phyloP scores from a whole-genome alignment of 176 grass and related monocot species.

The Oryza nivara region DNA sequence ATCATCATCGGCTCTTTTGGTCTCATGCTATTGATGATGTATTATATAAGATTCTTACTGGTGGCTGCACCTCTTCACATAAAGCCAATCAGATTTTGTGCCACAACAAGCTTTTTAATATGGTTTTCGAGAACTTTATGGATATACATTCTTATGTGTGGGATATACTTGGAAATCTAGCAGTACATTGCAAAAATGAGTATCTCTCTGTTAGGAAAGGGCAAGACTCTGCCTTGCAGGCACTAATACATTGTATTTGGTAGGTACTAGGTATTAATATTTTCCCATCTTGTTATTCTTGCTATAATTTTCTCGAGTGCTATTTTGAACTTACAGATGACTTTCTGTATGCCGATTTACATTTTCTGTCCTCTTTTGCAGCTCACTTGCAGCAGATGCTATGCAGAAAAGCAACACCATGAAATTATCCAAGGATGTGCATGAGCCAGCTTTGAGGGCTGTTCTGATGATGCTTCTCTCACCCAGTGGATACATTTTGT shows the following conservation, averaged over 20 bases:
- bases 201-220: constrained; percentile 36
- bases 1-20: constrained; percentile 81
- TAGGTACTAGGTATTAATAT: constrained; percentile 50
- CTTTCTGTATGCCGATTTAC: constrained; percentile 1
- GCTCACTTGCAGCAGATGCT: constrained; percentile 51
- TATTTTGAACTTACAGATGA: background rate
- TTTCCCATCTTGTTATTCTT: background rate
- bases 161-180: constrained; percentile 80
- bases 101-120: constrained; percentile 44
- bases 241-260: constrained; percentile 91
- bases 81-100: constrained; percentile 17
- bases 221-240: constrained; percentile 40
- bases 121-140: constrained; percentile 48
- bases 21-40: constrained; percentile 63
- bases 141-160: constrained; percentile 64
- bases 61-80: constrained; percentile 39
- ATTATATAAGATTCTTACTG: constrained; percentile 57
- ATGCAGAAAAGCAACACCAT: constrained; percentile 48
- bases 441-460: constrained; percentile 70
- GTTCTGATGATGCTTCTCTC: constrained; percentile 90
- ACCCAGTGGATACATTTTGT: constrained; percentile 66
- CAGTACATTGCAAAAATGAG: constrained; percentile 46
- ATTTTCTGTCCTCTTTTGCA: constrained; percentile 18
- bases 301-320: background rate
- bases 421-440: constrained; percentile 51